Evolutionary conservation across 805 yeast species (phyloP), one percentile per base, ranked within the genome.

Genomic region (Cyberlindnera lachancei): DNA sequence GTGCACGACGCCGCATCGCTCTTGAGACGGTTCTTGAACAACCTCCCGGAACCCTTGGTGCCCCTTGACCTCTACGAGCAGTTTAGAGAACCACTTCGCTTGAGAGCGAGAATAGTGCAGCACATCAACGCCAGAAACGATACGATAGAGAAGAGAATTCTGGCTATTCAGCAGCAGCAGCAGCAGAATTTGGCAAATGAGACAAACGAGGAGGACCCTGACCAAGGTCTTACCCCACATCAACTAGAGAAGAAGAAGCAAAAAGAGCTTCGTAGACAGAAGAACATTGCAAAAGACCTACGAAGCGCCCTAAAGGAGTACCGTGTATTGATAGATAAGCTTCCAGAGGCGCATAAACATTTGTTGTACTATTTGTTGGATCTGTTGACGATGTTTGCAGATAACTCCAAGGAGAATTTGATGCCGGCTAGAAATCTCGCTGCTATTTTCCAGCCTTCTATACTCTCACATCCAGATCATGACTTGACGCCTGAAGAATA

Each of bases 1-100:
- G 96, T 90, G 10, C 98, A 92, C 59, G 99, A 92, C 57, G 96
- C 96, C 1, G 95, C 97, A 2, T 83, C 92, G 14, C 66, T 92
- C 15, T 70, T 92, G 36, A 70, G 97, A 53, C 66, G 98, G 35
- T 92, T 73, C 54, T 66, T 92, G 40, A 86, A 87, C 50, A 78
- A 86, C 27, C 68, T 92, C 35, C 94, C 95, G 1, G 97, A 92
- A 50, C 97, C 97, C 0, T 66, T 92, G 35, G 77, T 92, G 15
- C 96, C 97, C 1, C 62, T 85, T 22, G 69, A 69, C 4, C 59
- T 75, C 38, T 92, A 90, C 55, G 85, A 82, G 44, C 64, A 64
- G 18, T 92, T 90, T 52, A 69, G 97, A 47, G 74, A 70, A 23
- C 95, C 95, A 3, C 66, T 90, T 29, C 59, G 73, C n/a, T 51